Percentiles rank a stretch among this genome's conserved stretches.
Evolutionary conservation across 1,284 basidiomycete species (phyloP).

Genomic region (Grifola frondosa): DNA sequence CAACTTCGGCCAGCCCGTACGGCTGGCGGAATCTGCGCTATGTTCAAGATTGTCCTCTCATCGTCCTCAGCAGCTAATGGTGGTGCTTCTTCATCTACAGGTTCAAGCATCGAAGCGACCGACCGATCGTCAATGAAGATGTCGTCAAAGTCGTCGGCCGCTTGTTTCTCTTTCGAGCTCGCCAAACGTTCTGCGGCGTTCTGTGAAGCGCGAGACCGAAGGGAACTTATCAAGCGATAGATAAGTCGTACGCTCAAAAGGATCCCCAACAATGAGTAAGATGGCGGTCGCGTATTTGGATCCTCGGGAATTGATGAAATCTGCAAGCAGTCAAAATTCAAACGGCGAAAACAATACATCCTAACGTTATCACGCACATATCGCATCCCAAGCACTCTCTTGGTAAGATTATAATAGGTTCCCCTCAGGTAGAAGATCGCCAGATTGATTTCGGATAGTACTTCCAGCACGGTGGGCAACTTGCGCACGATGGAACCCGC

Average conservation of each 20-base stretch:
- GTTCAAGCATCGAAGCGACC: slow-evolving; percentile 60
- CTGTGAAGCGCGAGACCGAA: slow-evolving; percentile 33
- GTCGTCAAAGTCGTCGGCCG: slow-evolving; percentile 40
- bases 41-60: slow-evolving; percentile 60
- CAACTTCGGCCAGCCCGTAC: slow-evolving; percentile 71
- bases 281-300: slow-evolving; percentile 72
- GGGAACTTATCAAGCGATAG: slow-evolving; percentile 53
- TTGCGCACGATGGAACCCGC: slow-evolving; percentile 41
- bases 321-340: slow-evolving; percentile 38
- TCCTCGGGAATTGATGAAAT: slow-evolving; percentile 70
- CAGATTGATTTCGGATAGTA: slow-evolving; percentile 72
- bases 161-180: slow-evolving; percentile 32
- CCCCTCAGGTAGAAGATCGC: slow-evolving; percentile 82
- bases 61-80: slow-evolving; percentile 66
- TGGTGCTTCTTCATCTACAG: slow-evolving; percentile 50
- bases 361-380: too few relatives aligned
- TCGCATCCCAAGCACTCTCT: slow-evolving; percentile 69
- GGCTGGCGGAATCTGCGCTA: slow-evolving; percentile 49
- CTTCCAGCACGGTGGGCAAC: slow-evolving; percentile 50
- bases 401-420: slow-evolving; percentile 73
- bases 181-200: slow-evolving; percentile 15
- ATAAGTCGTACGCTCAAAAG: slow-evolving; percentile 71
- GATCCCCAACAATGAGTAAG: slow-evolving; percentile 83
- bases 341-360: background rate
- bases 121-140: slow-evolving; percentile 64